phyloP scores from a whole-genome alignment of 2,329 filamentous ascomycete species.

The Beauveria asiatica region DNA sequence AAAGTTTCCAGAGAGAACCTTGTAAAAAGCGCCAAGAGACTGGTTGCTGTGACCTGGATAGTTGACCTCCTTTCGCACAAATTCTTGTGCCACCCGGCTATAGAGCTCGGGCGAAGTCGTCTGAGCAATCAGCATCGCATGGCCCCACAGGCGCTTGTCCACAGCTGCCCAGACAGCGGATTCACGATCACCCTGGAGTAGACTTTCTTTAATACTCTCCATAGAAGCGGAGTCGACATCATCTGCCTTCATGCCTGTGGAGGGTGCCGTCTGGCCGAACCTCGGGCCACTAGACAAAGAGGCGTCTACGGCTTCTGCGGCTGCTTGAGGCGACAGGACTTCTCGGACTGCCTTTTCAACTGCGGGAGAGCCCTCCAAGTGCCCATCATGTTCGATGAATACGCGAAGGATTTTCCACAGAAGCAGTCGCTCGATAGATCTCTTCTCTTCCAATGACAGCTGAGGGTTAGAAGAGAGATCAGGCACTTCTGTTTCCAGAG shows the following conservation, averaged over 20 bases:
- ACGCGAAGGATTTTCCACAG: conserved; percentile 80
- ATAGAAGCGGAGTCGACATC: conserved; percentile 60
- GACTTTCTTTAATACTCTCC: conserved; percentile 61
- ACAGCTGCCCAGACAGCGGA: conserved; percentile 90
- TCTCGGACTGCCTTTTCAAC: conserved; percentile 69
- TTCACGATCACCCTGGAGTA: conserved; percentile 76
- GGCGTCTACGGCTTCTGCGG: conserved; percentile 18
- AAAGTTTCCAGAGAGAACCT: conserved; percentile 85
- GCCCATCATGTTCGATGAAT: conserved; percentile 80
- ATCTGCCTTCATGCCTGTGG: conserved; percentile 46
- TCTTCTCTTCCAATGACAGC: conserved; percentile 55
- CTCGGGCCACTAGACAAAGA: conserved; percentile 18
- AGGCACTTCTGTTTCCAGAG: conserved; percentile 53
- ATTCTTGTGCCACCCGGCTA: conserved; percentile 90
- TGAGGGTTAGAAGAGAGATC: conserved; percentile 41
- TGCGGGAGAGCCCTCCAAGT: conserved; percentile 61
- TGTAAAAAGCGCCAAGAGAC: conserved; percentile 83
- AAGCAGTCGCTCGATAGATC: conserved; percentile 68
- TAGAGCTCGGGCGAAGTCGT: conserved; percentile 74
- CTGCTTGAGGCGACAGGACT: conserved; percentile 54
- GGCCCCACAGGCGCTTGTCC: conserved; percentile 90
- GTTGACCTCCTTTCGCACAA: conserved; percentile 90
- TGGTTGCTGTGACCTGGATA: conserved; percentile 71
- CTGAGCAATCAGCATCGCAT: conserved; percentile 82
- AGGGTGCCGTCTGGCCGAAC: conserved; percentile 18